Conservation (phyloP, 306 rosid species). For the Rosa multiflora region DNA sequence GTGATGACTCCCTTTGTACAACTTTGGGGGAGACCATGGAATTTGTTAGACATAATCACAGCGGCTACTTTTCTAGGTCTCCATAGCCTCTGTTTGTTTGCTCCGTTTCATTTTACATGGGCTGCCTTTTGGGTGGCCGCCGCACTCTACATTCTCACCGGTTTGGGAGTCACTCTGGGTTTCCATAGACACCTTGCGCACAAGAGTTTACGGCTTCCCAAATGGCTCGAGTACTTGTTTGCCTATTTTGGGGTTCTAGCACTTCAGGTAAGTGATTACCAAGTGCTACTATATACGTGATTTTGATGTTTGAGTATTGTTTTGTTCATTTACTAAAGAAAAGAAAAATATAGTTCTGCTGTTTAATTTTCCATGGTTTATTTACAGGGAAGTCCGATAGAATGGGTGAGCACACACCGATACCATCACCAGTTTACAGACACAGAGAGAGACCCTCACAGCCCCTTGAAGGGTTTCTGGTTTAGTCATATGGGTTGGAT, state of each 20-base stretch:
- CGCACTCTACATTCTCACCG: neutral
- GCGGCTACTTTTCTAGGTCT: neutral
- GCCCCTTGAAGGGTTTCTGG: conserved; percentile 7
- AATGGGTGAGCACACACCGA: conserved; percentile 9
- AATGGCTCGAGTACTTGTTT: conserved; percentile 3
- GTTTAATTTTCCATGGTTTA: neutral
- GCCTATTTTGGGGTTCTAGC: neutral
- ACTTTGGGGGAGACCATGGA: conserved; percentile 1
- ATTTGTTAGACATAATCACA: neutral
- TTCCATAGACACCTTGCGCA: conserved; percentile 4
- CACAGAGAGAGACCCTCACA: neutral
- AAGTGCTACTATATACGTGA: neutral
- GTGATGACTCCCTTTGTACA: neutral
- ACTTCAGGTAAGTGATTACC: neutral
- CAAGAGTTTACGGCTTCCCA: neutral
- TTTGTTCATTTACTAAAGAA: neutral
- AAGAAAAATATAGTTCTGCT: too few species aligned
- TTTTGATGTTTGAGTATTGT: too few species aligned
- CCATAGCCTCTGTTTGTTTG: neutral
- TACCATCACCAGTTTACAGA: conserved; percentile 11
- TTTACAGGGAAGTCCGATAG: conserved; percentile 4
- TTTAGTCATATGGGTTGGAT: conserved; percentile 4
- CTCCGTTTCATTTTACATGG: conserved; percentile 1
- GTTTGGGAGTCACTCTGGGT: conserved; percentile 5
- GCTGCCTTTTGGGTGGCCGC: neutral